Evolutionary conservation across 2,329 filamentous ascomycete genomes (phyloP), one percentile per base, ranked within the genome.

Genomic region (Hypoxylon sp.): DNA sequence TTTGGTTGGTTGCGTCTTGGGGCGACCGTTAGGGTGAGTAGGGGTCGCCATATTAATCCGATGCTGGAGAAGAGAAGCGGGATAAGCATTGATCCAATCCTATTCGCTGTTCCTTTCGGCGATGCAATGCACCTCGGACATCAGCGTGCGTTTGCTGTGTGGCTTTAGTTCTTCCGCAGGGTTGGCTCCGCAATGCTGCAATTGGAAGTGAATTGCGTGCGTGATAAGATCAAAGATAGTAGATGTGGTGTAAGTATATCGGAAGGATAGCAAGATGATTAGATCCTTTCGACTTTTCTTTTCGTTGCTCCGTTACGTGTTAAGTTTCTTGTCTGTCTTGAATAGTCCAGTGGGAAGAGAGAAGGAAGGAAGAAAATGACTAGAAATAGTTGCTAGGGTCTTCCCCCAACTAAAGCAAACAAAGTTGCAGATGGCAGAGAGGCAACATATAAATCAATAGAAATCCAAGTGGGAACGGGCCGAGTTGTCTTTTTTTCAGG

Each of bases 1-100:
- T 53, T 67, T 67, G 42, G 58, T 57, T 46, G 60, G 63, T 23
- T 51, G 60, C 32, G 63, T 51, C 44, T 55, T 64, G 35, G 54
- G 34, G 23, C 45, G 35, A 19, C 38, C 49, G 31, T 52, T 58
- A 16, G 58, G 35, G 42, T 62, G 42, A 29, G 62, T 51, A 51
- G 65, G 58, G 15, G 63, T 60, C 49, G 64, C 63, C 57, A 60
- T 65, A 29, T 48, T 57, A 32, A 41, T 57, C 56, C 56, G 56
- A 48, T 59, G 31, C 40, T 59, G 53, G 56, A 54, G 46, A 23
- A 36, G 37, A 50, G 37, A 53, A 29, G 44, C 20, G 53, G 49
- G 45, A 47, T 32, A 56, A 42, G 25, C 55, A 59, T 55, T 37
- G 30, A 54, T 15, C 41, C 25, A 30, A 47, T 57, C 46, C 42